Base-by-base conservation (phyloP, 805 yeast species). In the Blastobotrys americana region DNA sequence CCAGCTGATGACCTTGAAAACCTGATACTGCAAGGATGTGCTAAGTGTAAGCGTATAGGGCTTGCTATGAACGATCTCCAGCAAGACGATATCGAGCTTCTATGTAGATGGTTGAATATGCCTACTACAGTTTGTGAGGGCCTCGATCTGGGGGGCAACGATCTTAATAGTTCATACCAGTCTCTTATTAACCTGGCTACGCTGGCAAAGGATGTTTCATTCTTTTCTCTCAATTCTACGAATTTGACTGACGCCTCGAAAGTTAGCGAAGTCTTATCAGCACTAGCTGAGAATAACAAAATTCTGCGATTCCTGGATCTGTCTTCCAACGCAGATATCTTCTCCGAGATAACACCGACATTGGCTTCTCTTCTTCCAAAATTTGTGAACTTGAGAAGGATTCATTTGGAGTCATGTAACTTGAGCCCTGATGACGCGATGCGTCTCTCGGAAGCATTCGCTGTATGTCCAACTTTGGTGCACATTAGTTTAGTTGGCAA, bases 131-230 rank as follows among this genome's bases (percentile, higher is more conserved):
- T 57, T 21, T 72, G 80, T 3, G 59, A 78, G 51, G 96, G 96
- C 3, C 62, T 89, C 4, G 96, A 88, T 67, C 55, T 89, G 17
- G 94, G 95, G 2, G 89, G 82, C 57, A 89, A 89, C 59, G 89
- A 85, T 58, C 64, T 61, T 45, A 58, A 59, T 47, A 63, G 55
- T 3, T 51, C 48, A 41, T 48, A 54, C 48, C 52, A 16, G 5
- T 35, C 34, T 19, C 43, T 51, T 2, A 46, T 46, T 16, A 38
- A 43, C 9, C 33, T 39, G 9, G 25, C 55, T 17, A 33, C 60
- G 49, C 13, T 47, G 54, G 48, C 53, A 51, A 31, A 59, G 45
- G 38, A 66, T 16, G 54, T 77, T 48, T 57, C 65, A 41, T 74
- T 78, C 54, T 58, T 82, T 33, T 81, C 94, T 40, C 61, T 85